A percentile compares a stretch with the other conserved stretches of the same genome.
These are phyloP conservation scores for Neofusicoccum sp. DNA, from an alignment of 2,329 filamentous ascomycete species.

Conservation along the genomic window DNA sequence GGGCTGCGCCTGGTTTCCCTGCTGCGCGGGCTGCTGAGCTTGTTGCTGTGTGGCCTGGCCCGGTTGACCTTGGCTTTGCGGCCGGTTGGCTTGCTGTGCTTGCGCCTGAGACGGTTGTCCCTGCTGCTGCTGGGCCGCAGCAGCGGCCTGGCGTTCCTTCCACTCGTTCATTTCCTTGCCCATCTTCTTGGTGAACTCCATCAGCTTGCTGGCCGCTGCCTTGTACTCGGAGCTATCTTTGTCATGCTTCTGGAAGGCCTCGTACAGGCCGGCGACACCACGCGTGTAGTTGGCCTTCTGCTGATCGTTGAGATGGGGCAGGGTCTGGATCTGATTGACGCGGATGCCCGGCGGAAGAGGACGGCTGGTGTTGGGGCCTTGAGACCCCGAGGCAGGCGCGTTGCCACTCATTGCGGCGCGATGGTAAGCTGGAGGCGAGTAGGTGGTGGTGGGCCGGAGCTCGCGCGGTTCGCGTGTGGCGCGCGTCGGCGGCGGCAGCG, in stretches of 20 bases:
- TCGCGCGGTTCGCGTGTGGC: neutral
- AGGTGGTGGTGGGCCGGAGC: neutral
- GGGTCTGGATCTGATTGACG: slow-evolving; percentile 52
- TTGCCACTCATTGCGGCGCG: slow-evolving; percentile 8
- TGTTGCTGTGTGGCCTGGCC: slow-evolving; percentile 28
- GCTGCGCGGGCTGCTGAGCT: slow-evolving; percentile 23
- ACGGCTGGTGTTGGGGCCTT: neutral
- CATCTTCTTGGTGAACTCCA: slow-evolving; percentile 33
- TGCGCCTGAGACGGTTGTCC: slow-evolving; percentile 9
- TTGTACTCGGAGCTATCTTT: slow-evolving; percentile 50
- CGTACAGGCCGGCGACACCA: slow-evolving; percentile 56
- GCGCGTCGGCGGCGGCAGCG: neutral
- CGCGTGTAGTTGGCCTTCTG: slow-evolving; percentile 57
- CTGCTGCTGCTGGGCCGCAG: slow-evolving; percentile 50
- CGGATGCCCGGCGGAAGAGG: slow-evolving; percentile 38
- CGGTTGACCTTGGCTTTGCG: slow-evolving; percentile 24
- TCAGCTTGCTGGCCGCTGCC: slow-evolving; percentile 51
- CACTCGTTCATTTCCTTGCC: slow-evolving; percentile 15
- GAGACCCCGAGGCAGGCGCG: neutral
- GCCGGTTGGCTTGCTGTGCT: slow-evolving; percentile 1
- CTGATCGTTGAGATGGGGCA: slow-evolving; percentile 51
- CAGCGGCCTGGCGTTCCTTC: slow-evolving; percentile 29
- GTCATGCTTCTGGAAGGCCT: slow-evolving; percentile 49
- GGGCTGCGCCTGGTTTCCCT: slow-evolving; percentile 28
- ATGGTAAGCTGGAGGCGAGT: neutral